Evolutionary conservation across 257 asterid species (phyloP), one percentile per base, ranked within the genome.

Genomic region (Marsdenia floribunda): DNA sequence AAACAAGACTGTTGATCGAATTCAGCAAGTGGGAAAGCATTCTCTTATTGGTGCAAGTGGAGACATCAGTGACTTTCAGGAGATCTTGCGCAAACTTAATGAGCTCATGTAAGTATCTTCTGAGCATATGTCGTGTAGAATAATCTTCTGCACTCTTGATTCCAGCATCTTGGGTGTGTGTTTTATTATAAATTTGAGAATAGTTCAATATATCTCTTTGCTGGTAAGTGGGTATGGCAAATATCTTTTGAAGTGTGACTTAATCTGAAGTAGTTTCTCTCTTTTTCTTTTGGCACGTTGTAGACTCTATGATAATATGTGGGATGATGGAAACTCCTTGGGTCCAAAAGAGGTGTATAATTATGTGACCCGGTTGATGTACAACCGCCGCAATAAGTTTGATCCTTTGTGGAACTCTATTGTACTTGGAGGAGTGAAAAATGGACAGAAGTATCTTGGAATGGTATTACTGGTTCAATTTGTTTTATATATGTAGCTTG

Each of bases 271-370:
- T 66, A 40, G 14, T 26, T 33, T 19, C 3, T 42, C 8, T 42
- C 46, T 42, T 49, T 74, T n/a, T 29, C 33, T 53, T 84, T 76
- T 73, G 44, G 78, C 9, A 42, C 33, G 44, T 46, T 87, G 86
- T 80, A 94, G 99, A 82, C 82, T 94, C 75, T 65, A 80, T 60
- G 99, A 94, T 82, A 88, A 85, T 86, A 92, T 92, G 97, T 94
- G 99, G 99, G 99, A 94, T 72, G 97, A 94, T 73, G 99, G 96
- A 6, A 94, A 92, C 86, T 94, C 97, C 52, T 85, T 94, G 86
- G 98, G 99, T 22, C 99, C 99, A 40, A 94, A 92, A 79, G 97
- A 94, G 83, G 93, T 94, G 81, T 97, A 90, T 80, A 94, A 90
- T 78, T 92, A 92, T 85, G 81, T 94, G 33, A 86, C 92, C 2